A percentile compares a stretch with the other conserved stretches of the same genome.
These are phyloP conservation scores for Cercospora zeina DNA, from an alignment of 2,329 filamentous ascomycete genomes.

Conservation along the genomic window DNA sequence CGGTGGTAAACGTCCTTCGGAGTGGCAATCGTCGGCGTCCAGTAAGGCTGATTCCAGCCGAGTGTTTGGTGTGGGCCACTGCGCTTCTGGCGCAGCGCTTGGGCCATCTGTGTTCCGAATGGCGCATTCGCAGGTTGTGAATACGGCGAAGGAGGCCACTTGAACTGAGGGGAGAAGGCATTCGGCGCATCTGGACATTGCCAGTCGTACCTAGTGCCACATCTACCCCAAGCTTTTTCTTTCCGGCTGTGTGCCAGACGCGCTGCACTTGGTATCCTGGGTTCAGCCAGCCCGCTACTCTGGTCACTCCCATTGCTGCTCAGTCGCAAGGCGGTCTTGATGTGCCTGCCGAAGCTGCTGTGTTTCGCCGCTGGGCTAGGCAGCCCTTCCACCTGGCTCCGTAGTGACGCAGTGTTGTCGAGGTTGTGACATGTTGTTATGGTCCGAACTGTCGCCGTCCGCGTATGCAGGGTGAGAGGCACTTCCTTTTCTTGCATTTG, in stretches of 20 bases:
- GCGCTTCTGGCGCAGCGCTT: background rate
- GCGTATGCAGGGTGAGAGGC: background rate
- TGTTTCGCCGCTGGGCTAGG: background rate
- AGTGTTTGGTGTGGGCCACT: background rate
- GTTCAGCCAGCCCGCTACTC: background rate
- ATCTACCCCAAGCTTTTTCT: background rate
- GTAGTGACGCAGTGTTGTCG: background rate
- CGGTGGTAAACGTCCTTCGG: background rate
- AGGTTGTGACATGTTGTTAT: background rate
- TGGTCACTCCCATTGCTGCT: conserved; percentile 6
- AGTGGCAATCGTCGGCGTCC: background rate
- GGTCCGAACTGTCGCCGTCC: background rate
- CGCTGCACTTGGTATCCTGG: background rate
- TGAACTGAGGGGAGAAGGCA: background rate
- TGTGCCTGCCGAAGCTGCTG: background rate
- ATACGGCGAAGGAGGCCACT: background rate
- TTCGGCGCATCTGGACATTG: background rate
- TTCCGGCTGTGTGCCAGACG: background rate
- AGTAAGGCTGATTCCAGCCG: conserved; percentile 1
- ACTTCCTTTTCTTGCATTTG: background rate
- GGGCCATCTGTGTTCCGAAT: background rate
- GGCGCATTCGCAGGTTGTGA: background rate
- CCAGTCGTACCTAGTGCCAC: background rate
- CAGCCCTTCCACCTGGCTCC: background rate
- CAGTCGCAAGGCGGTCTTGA: conserved; percentile 8